phyloP scores from a whole-genome alignment of 2,329 filamentous ascomycete species.

The Xylariaceae sp. region DNA sequence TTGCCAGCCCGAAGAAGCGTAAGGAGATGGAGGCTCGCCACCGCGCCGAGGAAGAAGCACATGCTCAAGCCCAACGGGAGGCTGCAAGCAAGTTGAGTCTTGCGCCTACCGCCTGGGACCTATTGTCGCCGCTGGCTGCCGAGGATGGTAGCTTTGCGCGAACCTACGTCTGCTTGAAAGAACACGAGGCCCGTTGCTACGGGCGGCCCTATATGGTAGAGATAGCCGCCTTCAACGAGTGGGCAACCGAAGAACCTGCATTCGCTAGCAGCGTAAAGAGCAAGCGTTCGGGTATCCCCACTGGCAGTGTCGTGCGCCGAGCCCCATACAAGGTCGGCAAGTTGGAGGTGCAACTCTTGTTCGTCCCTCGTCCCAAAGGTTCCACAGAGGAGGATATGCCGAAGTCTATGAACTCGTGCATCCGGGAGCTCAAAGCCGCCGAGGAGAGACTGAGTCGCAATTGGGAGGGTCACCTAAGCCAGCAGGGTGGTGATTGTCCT shows the following conservation, averaged over 20 bases:
- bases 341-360: conserved; percentile 87
- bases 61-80: conserved; percentile 60
- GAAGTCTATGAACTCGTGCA: conserved; percentile 97
- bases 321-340: conserved; percentile 98
- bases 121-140: conserved; percentile 80
- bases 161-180: conserved; percentile 88
- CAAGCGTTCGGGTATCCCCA: conserved; percentile 63
- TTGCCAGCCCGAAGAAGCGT: conserved; percentile 92
- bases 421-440: conserved; percentile 87
- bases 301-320: conserved; percentile 66
- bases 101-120: conserved; percentile 75
- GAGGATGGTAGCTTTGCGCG: conserved; percentile 92
- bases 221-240: conserved; percentile 96
- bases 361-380: conserved; percentile 87
- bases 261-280: conserved; percentile 87
- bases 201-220: conserved; percentile 85
- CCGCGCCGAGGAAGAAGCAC: conserved; percentile 76
- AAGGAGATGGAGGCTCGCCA: conserved; percentile 87
- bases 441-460: conserved; percentile 73
- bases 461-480: conserved; percentile 87
- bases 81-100: conserved; percentile 58
- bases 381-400: conserved; percentile 93
- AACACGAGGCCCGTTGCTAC: conserved; percentile 84
- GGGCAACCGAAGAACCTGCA: conserved; percentile 81
- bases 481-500: conserved; percentile 95